Conservation (phyloP, 202 grass and related monocot species). For the Carex arenaria region DNA sequence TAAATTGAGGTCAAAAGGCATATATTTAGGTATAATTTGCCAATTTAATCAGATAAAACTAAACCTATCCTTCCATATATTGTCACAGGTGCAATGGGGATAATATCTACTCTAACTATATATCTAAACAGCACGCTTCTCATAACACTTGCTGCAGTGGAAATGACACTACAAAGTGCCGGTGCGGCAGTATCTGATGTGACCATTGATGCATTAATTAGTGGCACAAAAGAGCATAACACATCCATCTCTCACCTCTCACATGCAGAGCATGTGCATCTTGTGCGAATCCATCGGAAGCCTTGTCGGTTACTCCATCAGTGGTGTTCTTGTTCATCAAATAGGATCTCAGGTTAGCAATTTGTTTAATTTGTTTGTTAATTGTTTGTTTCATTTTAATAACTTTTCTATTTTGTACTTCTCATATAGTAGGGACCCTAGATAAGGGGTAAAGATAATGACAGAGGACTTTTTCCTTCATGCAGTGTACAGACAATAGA, state of each 20-base stretch:
- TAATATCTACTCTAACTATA: conserved; percentile 30
- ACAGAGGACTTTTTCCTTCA: too few relatives aligned
- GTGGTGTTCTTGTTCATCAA: conserved; percentile 69
- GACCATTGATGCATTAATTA: too few relatives aligned
- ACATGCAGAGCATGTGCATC: conserved; percentile 69
- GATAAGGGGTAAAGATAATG: too few relatives aligned
- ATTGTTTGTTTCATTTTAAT: not conserved
- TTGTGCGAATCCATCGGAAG: conserved; percentile 64
- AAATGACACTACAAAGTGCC: not conserved
- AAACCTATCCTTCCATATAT: not conserved
- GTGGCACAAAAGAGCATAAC: too few relatives aligned
- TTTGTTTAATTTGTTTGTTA: not conserved
- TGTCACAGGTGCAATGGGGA: conserved; percentile 52
- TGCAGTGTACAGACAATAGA: too few relatives aligned
- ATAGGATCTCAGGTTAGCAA: conserved; percentile 56
- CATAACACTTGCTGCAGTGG: too few relatives aligned
- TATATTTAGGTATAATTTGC: not conserved
- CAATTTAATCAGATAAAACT: not conserved
- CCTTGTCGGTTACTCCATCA: conserved; percentile 71
- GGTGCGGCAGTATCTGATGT: conserved; percentile 52
- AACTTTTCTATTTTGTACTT: not conserved
- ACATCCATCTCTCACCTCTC: conserved; percentile 49
- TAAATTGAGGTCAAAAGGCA: not conserved
- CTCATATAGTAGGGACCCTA: too few relatives aligned
- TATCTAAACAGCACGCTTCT: too few relatives aligned